Conservation (phyloP, 768 basidiomycete species). For the Boletus rubescentipes region DNA sequence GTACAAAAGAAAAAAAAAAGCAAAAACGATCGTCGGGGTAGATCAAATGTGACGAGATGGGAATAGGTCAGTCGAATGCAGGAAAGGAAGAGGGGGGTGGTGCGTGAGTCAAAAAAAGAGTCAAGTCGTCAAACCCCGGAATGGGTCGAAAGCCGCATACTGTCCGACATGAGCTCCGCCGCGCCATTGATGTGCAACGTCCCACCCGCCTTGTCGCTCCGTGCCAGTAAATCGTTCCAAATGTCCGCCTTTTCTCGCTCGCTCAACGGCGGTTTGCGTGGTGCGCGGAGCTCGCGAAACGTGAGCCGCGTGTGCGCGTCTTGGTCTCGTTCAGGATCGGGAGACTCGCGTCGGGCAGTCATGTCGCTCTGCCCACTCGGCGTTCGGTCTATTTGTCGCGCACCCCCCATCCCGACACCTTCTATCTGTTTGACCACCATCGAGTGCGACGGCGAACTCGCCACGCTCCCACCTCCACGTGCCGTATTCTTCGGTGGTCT, state of each 20-base stretch:
- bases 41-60: not conserved
- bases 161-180: slow-evolving; percentile 43
- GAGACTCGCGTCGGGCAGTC: slow-evolving; percentile 20
- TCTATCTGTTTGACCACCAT: slow-evolving; percentile 4
- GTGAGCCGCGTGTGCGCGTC: slow-evolving; percentile 30
- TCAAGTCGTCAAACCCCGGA: slow-evolving; percentile 19
- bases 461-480: slow-evolving; percentile 15
- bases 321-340: slow-evolving; percentile 9
- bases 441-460: slow-evolving; percentile 8
- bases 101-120: not conserved
- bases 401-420: not conserved
- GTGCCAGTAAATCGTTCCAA: slow-evolving; percentile 68
- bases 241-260: slow-evolving; percentile 70
- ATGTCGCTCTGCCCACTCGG: slow-evolving; percentile 32
- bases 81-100: not conserved
- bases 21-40: not conserved
- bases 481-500: slow-evolving; percentile 13
- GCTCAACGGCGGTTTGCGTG: slow-evolving; percentile 42
- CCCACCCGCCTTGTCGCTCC: slow-evolving; percentile 70
- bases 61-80: not conserved
- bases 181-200: slow-evolving; percentile 55
- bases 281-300: slow-evolving; percentile 48
- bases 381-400: slow-evolving; percentile 21
- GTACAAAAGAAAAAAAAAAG: not conserved
- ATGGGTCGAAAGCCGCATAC: slow-evolving; percentile 36